A percentile compares a stretch with the other conserved stretches of the same genome.
These are phyloP conservation scores for Candida chauliodis DNA, from an alignment of 805 yeast species.

Conservation along the genomic window DNA sequence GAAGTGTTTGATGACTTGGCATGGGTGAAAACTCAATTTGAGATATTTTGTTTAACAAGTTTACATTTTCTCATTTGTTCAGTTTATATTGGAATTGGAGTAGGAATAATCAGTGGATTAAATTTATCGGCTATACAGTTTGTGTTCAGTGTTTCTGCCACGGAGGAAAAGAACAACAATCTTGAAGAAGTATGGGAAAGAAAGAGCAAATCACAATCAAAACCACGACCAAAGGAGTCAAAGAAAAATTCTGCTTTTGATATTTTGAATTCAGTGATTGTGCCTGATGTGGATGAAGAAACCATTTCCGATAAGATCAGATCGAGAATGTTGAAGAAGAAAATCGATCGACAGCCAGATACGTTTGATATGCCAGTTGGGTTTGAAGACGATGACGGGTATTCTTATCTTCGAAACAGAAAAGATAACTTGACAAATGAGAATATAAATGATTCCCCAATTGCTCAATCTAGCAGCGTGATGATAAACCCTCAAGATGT, in stretches of 20 bases:
- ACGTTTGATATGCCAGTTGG: neutral
- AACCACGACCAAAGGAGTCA: neutral
- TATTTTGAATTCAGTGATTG: constrained; percentile 7
- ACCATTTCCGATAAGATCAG: neutral
- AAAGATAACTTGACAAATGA: neutral
- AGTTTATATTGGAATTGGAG: constrained; percentile 11
- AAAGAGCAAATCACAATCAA: too few species aligned
- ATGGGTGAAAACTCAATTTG: constrained; percentile 11
- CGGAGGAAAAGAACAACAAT: constrained; percentile 1
- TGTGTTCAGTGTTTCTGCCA: constrained; percentile 6
- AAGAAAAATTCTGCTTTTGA: neutral
- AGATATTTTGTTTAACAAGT: constrained; percentile 8
- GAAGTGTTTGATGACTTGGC: constrained; percentile 1
- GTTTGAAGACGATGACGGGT: constrained; percentile 13
- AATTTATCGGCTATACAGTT: constrained; percentile 10
- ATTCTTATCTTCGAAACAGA: constrained; percentile 7
- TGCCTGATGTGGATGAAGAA: constrained; percentile 1
- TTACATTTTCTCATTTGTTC: constrained; percentile 12
- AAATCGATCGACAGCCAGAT: neutral
- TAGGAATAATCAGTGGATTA: constrained; percentile 10
- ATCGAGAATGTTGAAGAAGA: neutral
- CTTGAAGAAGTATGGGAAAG: constrained; percentile 1
- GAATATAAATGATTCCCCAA: neutral
- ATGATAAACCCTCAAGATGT: neutral
- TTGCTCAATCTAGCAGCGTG: neutral